phyloP scores from a whole-genome alignment of 2,329 filamentous ascomycete genomes.

The Neurospora crassa region DNA sequence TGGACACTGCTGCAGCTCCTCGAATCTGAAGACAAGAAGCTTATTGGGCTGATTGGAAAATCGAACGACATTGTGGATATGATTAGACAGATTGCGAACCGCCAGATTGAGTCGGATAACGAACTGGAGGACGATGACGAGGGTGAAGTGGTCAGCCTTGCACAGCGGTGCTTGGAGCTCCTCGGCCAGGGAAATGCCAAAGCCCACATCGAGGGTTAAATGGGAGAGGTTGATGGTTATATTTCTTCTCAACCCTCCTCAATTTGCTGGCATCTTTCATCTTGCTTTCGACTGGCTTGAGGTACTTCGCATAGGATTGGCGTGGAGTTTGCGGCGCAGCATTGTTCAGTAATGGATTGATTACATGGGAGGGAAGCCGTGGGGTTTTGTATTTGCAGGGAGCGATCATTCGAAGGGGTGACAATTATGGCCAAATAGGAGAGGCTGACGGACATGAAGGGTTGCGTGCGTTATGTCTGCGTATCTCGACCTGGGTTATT shows the following conservation, averaged over 20 bases:
- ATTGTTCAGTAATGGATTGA: conserved; percentile 11
- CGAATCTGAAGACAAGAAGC: conserved; percentile 82
- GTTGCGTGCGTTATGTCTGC: not conserved
- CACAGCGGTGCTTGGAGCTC: conserved; percentile 80
- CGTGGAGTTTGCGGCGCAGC: conserved; percentile 35
- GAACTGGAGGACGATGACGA: conserved; percentile 85
- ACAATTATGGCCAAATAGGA: not conserved
- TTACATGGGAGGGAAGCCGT: conserved; percentile 20
- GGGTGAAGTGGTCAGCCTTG: conserved; percentile 83
- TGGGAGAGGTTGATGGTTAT: not conserved
- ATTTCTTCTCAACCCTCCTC: not conserved
- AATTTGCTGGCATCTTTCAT: conserved; percentile 6
- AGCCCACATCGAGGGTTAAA: conserved; percentile 70
- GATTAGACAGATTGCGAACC: conserved; percentile 85
- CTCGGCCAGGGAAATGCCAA: conserved; percentile 68
- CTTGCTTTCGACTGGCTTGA: conserved; percentile 21
- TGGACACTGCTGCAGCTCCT: conserved; percentile 95
- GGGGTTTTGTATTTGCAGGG: conserved; percentile 16
- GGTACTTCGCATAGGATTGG: conserved; percentile 27
- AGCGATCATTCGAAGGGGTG: conserved; percentile 8
- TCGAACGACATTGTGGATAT: conserved; percentile 87
- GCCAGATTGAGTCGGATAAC: conserved; percentile 77
- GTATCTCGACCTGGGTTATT: not conserved
- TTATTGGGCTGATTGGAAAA: conserved; percentile 82
- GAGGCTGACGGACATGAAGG: not conserved